phyloP scores from a whole-genome alignment of 352 stramenopile species.

The Phytophthora colocasiae region DNA sequence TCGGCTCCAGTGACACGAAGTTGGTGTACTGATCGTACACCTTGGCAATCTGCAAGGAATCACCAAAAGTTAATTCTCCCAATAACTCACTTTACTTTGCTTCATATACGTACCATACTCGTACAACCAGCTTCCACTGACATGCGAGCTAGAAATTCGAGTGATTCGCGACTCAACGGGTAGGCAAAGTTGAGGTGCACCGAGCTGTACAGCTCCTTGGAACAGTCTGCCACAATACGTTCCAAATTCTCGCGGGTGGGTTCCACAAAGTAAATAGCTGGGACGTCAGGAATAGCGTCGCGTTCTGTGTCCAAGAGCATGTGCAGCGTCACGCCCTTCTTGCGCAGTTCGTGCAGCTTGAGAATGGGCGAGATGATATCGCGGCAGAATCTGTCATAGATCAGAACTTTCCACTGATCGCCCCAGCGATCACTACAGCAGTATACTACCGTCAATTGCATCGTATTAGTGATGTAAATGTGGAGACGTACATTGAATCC shows the following conservation, averaged over 20 bases:
- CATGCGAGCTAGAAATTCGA: conserved; percentile 89
- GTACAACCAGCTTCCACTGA: conserved; percentile 81
- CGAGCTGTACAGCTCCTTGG: conserved; percentile 92
- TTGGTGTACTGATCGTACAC: conserved; percentile 98
- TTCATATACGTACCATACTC: conserved; percentile 61
- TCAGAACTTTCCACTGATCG: conserved; percentile 96
- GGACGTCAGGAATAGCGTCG: conserved; percentile 97
- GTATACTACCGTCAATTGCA: not conserved
- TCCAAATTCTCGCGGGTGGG: conserved; percentile 95
- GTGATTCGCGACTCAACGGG: conserved; percentile 83
- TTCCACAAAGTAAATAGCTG: conserved; percentile 97
- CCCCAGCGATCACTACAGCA: conserved; percentile 71
- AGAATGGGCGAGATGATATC: conserved; percentile 98
- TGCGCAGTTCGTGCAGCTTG: conserved; percentile 96
- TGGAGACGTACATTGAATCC: conserved; percentile 43
- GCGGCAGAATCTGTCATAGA: conserved; percentile 96
- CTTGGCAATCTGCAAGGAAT: conserved; percentile 85
- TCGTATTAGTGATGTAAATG: not conserved
- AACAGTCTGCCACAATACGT: conserved; percentile 95
- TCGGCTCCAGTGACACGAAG: conserved; percentile 96
- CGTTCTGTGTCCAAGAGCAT: conserved; percentile 95
- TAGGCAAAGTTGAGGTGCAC: conserved; percentile 96
- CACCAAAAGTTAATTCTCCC: conserved; percentile 2
- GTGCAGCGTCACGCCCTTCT: conserved; percentile 97
- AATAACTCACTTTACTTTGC: not conserved